These are phyloP conservation scores for Hyphopichia homilentoma DNA, from an alignment of 805 yeast species.

Conservation along the genomic window DNA sequence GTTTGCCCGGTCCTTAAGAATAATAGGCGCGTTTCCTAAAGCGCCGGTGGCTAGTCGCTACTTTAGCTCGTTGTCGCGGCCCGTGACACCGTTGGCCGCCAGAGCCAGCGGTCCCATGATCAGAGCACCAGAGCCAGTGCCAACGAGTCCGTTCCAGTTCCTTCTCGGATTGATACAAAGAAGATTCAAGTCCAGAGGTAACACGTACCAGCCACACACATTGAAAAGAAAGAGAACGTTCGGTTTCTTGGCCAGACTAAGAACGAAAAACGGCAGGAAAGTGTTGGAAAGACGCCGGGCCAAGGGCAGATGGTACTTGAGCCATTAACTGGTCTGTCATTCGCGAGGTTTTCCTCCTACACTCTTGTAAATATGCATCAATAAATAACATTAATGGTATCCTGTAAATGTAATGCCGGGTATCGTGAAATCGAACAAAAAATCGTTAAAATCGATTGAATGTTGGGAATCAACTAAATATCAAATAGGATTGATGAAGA, in stretches of 20 bases:
- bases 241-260: slow-evolving; percentile 85
- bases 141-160: slow-evolving; percentile 5
- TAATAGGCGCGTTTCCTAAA: too few relatives aligned
- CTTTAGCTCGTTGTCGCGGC: slow-evolving; percentile 4
- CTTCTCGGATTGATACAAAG: slow-evolving; percentile 41
- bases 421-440: too few relatives aligned
- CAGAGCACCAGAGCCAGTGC: background rate
- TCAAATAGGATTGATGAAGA: background rate
- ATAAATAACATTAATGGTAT: background rate
- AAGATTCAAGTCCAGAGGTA: slow-evolving; percentile 88
- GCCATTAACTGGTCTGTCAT: slow-evolving; percentile 48
- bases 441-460: too few relatives aligned
- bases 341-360: too few relatives aligned
- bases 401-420: slow-evolving; percentile 1
- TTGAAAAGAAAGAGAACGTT: slow-evolving; percentile 83
- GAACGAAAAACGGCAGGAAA: slow-evolving; percentile 70
- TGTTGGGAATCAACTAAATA: too few relatives aligned
- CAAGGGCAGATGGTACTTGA: slow-evolving; percentile 91
- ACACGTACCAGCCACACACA: slow-evolving; percentile 92
- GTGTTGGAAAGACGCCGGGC: slow-evolving; percentile 72
- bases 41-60: too few relatives aligned
- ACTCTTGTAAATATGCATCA: slow-evolving; percentile 3
- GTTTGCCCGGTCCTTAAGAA: too few relatives aligned
- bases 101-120: background rate
- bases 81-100: slow-evolving; percentile 3